Percentiles rank a stretch among this genome's conserved stretches.
Evolutionary conservation across 75 land plant genomes (phyloP).

Genomic region (Pseudotsuga menziesii): DNA sequence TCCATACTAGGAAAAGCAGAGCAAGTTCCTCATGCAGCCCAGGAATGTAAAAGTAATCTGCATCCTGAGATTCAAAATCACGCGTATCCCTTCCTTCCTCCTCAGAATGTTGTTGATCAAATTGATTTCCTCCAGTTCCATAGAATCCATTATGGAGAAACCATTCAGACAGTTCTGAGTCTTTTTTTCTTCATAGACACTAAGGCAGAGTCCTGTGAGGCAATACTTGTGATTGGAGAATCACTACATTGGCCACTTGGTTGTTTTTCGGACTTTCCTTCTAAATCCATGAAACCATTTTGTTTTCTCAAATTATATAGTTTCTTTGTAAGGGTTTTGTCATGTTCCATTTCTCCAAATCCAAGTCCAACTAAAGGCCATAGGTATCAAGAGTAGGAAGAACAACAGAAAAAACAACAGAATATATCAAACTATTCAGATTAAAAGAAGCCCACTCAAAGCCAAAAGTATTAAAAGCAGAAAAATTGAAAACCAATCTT

Average conservation of each 20-base stretch:
- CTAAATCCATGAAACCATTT: background rate
- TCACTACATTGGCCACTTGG: background rate
- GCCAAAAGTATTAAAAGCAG: no score
- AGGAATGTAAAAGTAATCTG: slow-evolving; percentile 32
- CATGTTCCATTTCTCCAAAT: background rate
- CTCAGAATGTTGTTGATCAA: background rate
- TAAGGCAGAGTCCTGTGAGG: background rate
- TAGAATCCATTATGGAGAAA: background rate
- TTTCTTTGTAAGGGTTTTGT: background rate
- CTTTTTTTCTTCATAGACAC: background rate
- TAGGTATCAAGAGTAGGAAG: no score
- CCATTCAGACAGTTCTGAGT: background rate
- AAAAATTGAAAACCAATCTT: no score
- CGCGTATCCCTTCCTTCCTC: background rate
- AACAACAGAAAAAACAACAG: no score
- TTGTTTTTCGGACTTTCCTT: background rate
- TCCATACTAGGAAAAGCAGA: slow-evolving; percentile 25
- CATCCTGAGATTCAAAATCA: slow-evolving; percentile 42
- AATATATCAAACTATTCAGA: no score
- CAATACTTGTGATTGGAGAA: background rate
- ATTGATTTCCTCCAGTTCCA: background rate
- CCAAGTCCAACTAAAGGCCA: background rate
- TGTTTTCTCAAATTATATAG: background rate
- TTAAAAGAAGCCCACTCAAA: no score
- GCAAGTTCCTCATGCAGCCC: slow-evolving; percentile 36